Evolutionary conservation across 768 basidiomycete genomes (phyloP).

Genomic region (Termitomyces sp.): DNA sequence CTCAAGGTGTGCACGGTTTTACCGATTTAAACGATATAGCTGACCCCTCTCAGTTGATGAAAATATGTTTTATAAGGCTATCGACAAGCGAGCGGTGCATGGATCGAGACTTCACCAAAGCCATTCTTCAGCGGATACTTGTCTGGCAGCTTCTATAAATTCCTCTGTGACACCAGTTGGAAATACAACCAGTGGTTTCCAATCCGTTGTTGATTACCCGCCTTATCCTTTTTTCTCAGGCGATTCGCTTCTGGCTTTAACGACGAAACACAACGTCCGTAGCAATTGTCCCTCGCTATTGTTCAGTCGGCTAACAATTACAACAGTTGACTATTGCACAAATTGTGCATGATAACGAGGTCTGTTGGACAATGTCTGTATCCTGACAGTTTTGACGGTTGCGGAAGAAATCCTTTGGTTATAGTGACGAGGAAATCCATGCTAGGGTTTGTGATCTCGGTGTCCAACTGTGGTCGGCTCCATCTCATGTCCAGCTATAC

Average conservation of each 20-base stretch:
- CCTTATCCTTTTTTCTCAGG: slow-evolving; percentile 83
- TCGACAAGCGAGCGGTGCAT: slow-evolving; percentile 77
- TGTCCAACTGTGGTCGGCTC: background rate
- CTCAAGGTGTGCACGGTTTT: slow-evolving; percentile 50
- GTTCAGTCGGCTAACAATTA: slow-evolving; percentile 4
- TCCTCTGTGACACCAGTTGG: background rate
- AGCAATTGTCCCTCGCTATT: background rate
- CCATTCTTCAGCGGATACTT: slow-evolving; percentile 30
- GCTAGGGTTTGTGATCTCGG: slow-evolving; percentile 44
- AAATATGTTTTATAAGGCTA: slow-evolving; percentile 91
- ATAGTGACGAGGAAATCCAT: slow-evolving; percentile 69
- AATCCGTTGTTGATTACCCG: slow-evolving; percentile 42
- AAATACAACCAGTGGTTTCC: background rate
- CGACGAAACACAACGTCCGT: slow-evolving; percentile 78
- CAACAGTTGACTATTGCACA: slow-evolving; percentile 87
- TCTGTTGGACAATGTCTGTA: slow-evolving; percentile 12
- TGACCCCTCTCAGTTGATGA: slow-evolving; percentile 59
- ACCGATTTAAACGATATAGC: background rate
- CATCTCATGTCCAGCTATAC: slow-evolving; percentile 5
- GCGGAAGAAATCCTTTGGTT: slow-evolving; percentile 55
- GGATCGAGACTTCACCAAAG: slow-evolving; percentile 71
- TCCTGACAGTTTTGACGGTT: background rate
- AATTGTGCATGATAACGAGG: slow-evolving; percentile 90
- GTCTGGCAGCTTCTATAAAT: background rate
- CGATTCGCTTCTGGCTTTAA: slow-evolving; percentile 66